Evolutionary conservation across 1,139 yeast species (phyloP).

Genomic region (Hansenula lynferdii): DNA sequence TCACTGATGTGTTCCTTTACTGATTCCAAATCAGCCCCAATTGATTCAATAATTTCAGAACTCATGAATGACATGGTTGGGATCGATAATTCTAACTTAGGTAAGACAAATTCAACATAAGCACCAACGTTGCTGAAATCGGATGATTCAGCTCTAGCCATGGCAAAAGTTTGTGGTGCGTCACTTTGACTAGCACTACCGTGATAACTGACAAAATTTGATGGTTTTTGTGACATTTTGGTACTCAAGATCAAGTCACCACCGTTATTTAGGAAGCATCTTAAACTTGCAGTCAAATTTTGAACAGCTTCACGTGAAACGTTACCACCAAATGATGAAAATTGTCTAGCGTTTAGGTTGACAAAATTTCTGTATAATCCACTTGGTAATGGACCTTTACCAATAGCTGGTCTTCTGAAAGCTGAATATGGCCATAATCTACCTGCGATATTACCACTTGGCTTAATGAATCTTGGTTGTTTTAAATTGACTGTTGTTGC

Average conservation of each 20-base stretch:
- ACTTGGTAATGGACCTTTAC: conserved; percentile 14
- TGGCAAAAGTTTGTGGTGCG: conserved; percentile 18
- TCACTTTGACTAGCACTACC: conserved; percentile 33
- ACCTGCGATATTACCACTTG: conserved; percentile 9
- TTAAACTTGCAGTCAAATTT: conserved; percentile 32
- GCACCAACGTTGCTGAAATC: conserved; percentile 39
- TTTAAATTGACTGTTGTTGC: conserved; percentile 7
- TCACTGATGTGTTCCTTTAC: conserved; percentile 31
- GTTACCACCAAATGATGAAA: conserved; percentile 19
- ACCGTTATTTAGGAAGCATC: conserved; percentile 28
- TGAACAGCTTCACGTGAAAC: conserved; percentile 33
- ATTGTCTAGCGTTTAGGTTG: conserved; percentile 18
- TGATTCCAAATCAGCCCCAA: conserved; percentile 21
- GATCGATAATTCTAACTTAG: conserved; percentile 31
- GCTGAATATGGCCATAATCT: conserved; percentile 22
- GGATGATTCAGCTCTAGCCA: conserved; percentile 20
- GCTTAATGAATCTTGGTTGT: conserved; percentile 10
- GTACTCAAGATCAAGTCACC: conserved; percentile 18
- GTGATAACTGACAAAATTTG: conserved; percentile 23
- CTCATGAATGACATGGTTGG: conserved; percentile 49
- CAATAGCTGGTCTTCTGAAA: conserved; percentile 15
- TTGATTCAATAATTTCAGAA: conserved; percentile 39
- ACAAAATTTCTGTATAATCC: conserved; percentile 20
- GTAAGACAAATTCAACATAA: conserved; percentile 48
- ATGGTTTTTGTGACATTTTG: not conserved